Percentiles rank a stretch among this genome's conserved stretches.
phyloP scores from a whole-genome alignment of 768 basidiomycete species.

The Boletus speciosus region DNA sequence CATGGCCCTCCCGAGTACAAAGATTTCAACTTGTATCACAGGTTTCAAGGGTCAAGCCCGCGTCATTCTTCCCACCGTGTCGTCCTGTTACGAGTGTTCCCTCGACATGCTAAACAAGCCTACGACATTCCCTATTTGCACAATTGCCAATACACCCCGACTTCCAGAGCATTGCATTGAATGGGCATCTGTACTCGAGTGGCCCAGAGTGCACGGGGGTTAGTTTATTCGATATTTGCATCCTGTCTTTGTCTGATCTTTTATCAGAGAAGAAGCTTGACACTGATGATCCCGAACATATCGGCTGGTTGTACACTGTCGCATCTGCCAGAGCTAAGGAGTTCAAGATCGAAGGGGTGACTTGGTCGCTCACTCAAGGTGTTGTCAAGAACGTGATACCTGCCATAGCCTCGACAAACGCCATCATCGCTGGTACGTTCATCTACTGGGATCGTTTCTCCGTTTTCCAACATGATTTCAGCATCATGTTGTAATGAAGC shows the following conservation, averaged over 20 bases:
- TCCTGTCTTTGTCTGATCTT: conserved; percentile 1
- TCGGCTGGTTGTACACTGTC: conserved; percentile 83
- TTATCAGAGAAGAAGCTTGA: conserved; percentile 83
- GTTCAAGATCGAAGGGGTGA: conserved; percentile 97
- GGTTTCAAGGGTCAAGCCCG: conserved; percentile 99
- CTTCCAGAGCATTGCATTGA: conserved; percentile 99
- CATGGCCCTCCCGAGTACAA: not conserved
- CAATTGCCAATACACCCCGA: conserved; percentile 97
- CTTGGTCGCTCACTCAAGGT: conserved; percentile 96
- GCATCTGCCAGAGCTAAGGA: conserved; percentile 84
- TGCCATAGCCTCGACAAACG: conserved; percentile 97
- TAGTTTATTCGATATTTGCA: conserved; percentile 6
- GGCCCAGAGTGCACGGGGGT: conserved; percentile 94
- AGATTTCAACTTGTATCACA: conserved; percentile 30
- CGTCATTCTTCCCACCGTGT: conserved; percentile 91
- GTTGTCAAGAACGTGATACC: conserved; percentile 99
- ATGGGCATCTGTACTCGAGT: conserved; percentile 98
- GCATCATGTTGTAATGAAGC: conserved; percentile 99
- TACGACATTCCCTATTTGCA: conserved; percentile 96
- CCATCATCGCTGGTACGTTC: conserved; percentile 85
- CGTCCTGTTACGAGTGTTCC: conserved; percentile 97
- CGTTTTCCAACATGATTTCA: conserved; percentile 25
- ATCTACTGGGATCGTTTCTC: not conserved
- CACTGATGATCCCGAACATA: conserved; percentile 96
- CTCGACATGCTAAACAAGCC: conserved; percentile 98